Percentiles rank a stretch among this genome's conserved stretches.
phyloP scores from a whole-genome alignment of 441 rosid species.

The Metrosideros polymorpha region DNA sequence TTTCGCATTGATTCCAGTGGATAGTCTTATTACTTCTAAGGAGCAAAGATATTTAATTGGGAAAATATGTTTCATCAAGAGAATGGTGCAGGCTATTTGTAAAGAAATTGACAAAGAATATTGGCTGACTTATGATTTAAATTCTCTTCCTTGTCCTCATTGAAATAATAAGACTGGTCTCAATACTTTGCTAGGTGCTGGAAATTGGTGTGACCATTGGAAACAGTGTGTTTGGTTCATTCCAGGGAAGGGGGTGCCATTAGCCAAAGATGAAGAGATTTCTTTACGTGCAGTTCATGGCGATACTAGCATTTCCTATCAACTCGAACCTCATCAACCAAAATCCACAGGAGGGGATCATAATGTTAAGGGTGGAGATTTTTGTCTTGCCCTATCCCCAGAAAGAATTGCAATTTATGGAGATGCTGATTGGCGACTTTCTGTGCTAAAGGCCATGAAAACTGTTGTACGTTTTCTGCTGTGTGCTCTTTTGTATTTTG shows the following conservation, averaged over 20 bases:
- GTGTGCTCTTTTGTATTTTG: background rate
- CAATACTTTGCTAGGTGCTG: slow-evolving; percentile 33
- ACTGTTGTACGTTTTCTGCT: slow-evolving; percentile 45
- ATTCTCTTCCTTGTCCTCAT: background rate
- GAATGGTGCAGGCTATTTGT: background rate
- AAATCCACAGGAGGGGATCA: slow-evolving; percentile 15
- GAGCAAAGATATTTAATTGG: background rate
- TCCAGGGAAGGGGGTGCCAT: slow-evolving; percentile 42
- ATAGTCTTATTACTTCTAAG: background rate
- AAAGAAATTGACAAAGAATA: background rate
- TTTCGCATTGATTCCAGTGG: background rate
- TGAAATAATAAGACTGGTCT: background rate
- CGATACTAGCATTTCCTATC: slow-evolving; percentile 53
- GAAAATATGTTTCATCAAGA: background rate
- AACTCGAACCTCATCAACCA: slow-evolving; percentile 27
- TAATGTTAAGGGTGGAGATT: slow-evolving; percentile 23
- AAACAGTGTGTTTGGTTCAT: slow-evolving; percentile 91
- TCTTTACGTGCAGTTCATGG: slow-evolving; percentile 55
- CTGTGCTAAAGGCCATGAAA: slow-evolving; percentile 43
- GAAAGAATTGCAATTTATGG: slow-evolving; percentile 86
- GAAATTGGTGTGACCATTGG: slow-evolving; percentile 98
- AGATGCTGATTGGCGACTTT: slow-evolving; percentile 56
- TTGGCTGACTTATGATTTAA: background rate
- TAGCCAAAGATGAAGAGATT: slow-evolving; percentile 53
- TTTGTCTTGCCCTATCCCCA: slow-evolving; percentile 51